Evolutionary conservation across 1,284 basidiomycete species (phyloP).

Genomic region (Inonotus obliquus): DNA sequence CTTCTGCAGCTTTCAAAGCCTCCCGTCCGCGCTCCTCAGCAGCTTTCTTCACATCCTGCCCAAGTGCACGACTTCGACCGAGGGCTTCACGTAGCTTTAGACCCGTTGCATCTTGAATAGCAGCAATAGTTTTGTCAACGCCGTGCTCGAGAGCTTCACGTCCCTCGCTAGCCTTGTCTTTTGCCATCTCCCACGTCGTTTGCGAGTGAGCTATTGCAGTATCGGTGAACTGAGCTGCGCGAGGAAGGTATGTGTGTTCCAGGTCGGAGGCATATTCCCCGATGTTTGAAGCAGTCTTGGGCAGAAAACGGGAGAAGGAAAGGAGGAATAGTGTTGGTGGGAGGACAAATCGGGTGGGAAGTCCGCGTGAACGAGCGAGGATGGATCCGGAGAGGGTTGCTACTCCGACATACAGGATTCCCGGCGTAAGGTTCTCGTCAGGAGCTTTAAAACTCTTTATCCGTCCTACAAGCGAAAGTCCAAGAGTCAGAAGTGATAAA

Average conservation of each 20-base stretch:
- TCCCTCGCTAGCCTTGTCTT: slow-evolving; percentile 38
- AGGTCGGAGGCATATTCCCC: slow-evolving; percentile 60
- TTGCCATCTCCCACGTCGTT: slow-evolving; percentile 52
- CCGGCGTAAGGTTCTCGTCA: slow-evolving; percentile 81
- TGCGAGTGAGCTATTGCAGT: slow-evolving; percentile 57
- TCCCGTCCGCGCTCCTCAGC: slow-evolving; percentile 22
- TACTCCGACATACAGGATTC: slow-evolving; percentile 82
- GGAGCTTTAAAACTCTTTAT: slow-evolving; percentile 78
- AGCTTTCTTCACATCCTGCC: slow-evolving; percentile 18
- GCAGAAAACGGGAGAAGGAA: slow-evolving; percentile 76
- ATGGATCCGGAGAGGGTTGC: slow-evolving; percentile 85
- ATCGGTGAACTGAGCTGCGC: slow-evolving; percentile 63
- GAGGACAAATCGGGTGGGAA: slow-evolving; percentile 62
- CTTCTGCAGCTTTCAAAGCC: slow-evolving; percentile 22
- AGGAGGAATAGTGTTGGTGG: slow-evolving; percentile 66
- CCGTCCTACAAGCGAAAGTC: slow-evolving; percentile 45
- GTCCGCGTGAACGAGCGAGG: slow-evolving; percentile 69
- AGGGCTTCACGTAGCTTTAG: slow-evolving; percentile 64
- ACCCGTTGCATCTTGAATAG: slow-evolving; percentile 66
- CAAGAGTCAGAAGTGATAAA: not conserved
- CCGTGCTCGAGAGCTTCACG: slow-evolving; percentile 42
- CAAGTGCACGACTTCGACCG: slow-evolving; percentile 32
- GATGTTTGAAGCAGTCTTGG: slow-evolving; percentile 70
- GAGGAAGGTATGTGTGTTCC: slow-evolving; percentile 68
- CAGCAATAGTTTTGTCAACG: slow-evolving; percentile 46